Evolutionary conservation across 2,329 filamentous ascomycete genomes (phyloP).

Genomic region (Dryadomyces sulphureus): DNA sequence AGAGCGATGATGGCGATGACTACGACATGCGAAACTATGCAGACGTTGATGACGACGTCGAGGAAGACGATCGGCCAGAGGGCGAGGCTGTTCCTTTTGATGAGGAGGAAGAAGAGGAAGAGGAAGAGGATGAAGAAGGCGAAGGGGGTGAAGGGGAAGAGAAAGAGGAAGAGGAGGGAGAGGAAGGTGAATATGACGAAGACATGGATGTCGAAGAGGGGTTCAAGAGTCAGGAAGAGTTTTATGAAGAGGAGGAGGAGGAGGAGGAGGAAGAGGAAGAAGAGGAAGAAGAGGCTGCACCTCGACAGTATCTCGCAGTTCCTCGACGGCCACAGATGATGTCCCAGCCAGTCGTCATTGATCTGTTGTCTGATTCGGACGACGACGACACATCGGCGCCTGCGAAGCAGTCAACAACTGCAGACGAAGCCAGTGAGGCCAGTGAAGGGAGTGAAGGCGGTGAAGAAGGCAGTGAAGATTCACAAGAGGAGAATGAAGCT

Average conservation of each 20-base stretch:
- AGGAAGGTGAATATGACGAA: conserved; percentile 6
- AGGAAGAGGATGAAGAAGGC: conserved; percentile 14
- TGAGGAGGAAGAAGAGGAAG: conserved; percentile 9
- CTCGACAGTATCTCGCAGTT: neutral
- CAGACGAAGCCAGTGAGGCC: too few relatives aligned
- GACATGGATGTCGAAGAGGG: neutral
- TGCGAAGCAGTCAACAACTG: neutral
- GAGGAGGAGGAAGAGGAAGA: neutral
- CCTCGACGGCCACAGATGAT: neutral
- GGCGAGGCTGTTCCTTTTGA: conserved; percentile 7
- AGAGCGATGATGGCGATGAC: conserved; percentile 14
- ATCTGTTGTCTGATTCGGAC: conserved; percentile 14
- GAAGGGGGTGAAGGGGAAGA: conserved; percentile 10
- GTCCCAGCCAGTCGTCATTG: conserved; percentile 25
- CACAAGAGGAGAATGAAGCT: neutral
- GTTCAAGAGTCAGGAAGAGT: too few relatives aligned
- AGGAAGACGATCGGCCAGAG: conserved; percentile 5
- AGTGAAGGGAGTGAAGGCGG: too few relatives aligned
- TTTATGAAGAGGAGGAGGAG: neutral
- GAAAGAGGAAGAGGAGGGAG: conserved; percentile 15
- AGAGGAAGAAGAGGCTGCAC: neutral
- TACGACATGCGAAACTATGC: conserved; percentile 18
- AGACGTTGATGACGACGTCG: conserved; percentile 16
- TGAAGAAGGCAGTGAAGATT: too few relatives aligned
- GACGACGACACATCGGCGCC: neutral